These are phyloP conservation scores for Dicorynia guianensis DNA, from an alignment of 306 rosid genomes.

Conservation along the genomic window DNA sequence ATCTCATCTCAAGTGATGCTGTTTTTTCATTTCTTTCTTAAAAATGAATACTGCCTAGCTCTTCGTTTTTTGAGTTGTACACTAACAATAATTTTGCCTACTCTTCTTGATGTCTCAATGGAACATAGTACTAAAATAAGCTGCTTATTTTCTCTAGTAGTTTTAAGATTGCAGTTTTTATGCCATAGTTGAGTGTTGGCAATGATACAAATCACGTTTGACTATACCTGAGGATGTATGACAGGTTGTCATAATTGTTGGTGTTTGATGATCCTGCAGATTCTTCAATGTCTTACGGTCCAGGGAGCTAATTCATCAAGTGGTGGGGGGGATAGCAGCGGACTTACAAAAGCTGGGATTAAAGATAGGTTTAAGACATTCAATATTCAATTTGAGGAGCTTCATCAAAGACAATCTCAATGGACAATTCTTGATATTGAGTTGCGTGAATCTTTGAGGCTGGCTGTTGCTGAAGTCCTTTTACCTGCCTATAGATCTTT, in stretches of 20 bases:
- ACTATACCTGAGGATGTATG: conserved; percentile 15
- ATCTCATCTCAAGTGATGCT: conserved; percentile 15
- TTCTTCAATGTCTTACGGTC: conserved; percentile 90
- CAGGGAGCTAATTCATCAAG: conserved; percentile 65
- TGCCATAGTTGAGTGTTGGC: conserved; percentile 3
- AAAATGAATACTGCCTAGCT: background rate
- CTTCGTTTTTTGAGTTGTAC: conserved; percentile 14
- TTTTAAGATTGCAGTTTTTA: conserved; percentile 13
- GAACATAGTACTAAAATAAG: conserved; percentile 19
- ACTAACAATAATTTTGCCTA: background rate
- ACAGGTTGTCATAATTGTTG: background rate
- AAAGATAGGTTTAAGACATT: conserved; percentile 92
- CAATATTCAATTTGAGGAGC: conserved; percentile 83
- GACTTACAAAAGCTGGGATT: conserved; percentile 75
- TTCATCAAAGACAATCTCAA: conserved; percentile 92
- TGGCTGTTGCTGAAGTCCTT: conserved; percentile 95
- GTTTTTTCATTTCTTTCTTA: background rate
- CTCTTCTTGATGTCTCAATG: conserved; percentile 19
- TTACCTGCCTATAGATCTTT: conserved; percentile 96
- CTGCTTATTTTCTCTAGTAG: conserved; percentile 22
- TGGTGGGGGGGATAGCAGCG: conserved; percentile 59
- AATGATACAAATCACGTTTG: conserved; percentile 30
- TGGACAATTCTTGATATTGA: conserved; percentile 99
- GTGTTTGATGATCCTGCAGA: conserved; percentile 54
- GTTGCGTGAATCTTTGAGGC: conserved; percentile 89